A percentile compares a stretch with the other conserved stretches of the same genome.
phyloP scores from a whole-genome alignment of 176 grass and related monocot genomes.

The Avena insularis region DNA sequence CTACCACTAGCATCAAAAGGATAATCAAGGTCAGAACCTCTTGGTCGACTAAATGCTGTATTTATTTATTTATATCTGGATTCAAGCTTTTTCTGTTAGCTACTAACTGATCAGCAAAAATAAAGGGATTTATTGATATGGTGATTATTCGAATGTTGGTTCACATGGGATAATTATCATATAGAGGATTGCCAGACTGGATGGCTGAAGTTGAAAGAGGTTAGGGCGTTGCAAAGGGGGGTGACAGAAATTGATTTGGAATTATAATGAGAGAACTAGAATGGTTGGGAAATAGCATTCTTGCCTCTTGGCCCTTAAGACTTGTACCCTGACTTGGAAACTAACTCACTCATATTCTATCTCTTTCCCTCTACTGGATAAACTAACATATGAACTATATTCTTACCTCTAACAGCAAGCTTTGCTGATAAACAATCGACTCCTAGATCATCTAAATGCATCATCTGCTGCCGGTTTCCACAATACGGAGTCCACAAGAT shows the following conservation, averaged over 20 bases:
- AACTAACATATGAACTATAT: conserved; percentile 6
- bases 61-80: conserved; percentile 23
- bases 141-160: conserved; percentile 3
- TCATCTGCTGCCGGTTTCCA: neutral
- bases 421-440: neutral
- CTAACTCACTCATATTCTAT: neutral
- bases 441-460: neutral
- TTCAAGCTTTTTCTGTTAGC: conserved; percentile 33
- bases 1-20: conserved; percentile 34
- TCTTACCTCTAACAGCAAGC: neutral
- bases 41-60: conserved; percentile 5
- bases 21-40: conserved; percentile 18
- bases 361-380: neutral
- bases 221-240: neutral
- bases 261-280: neutral
- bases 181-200: neutral
- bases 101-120: conserved; percentile 28
- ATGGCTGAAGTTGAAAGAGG: neutral
- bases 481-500: neutral
- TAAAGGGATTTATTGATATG: conserved; percentile 22
- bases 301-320: neutral
- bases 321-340: neutral
- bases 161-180: neutral
- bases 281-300: neutral
- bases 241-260: neutral